These are phyloP conservation scores for Aspergillus tubingensis DNA, from an alignment of 2,329 filamentous ascomycete species.

Conservation along the genomic window DNA sequence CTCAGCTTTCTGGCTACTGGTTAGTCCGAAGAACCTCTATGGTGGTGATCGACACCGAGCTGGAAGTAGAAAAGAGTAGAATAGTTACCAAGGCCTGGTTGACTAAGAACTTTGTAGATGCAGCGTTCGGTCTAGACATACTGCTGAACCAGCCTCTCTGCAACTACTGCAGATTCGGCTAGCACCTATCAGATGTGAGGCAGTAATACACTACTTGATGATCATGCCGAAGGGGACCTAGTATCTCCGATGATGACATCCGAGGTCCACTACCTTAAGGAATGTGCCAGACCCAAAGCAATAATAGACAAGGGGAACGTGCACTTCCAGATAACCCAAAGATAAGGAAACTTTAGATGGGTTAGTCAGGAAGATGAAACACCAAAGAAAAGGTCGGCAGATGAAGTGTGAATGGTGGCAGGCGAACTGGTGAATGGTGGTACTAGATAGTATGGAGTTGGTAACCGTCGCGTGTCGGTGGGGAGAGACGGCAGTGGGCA, in stretches of 20 bases:
- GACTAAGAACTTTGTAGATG: constrained; percentile 30
- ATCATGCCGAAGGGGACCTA: not conserved
- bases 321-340: not conserved
- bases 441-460: not conserved
- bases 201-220: not conserved
- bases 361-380: not conserved
- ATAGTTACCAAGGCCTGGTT: constrained; percentile 35
- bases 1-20: constrained; percentile 54
- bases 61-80: constrained; percentile 1
- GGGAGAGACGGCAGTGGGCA: constrained; percentile 19
- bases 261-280: not conserved
- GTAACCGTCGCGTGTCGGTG: constrained; percentile 12
- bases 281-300: not conserved
- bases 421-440: not conserved
- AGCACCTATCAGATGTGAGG: not conserved
- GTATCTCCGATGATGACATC: constrained; percentile 1
- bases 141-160: constrained; percentile 9
- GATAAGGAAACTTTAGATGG: not conserved
- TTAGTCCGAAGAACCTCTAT: constrained; percentile 25
- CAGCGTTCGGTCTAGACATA: constrained; percentile 33
- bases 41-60: not conserved
- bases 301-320: not conserved
- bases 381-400: not conserved
- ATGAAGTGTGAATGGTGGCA: not conserved
- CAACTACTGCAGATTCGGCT: not conserved